phyloP scores from a whole-genome alignment of 371 early-diverging fungal genomes.

The Synchytrium microbalum region DNA sequence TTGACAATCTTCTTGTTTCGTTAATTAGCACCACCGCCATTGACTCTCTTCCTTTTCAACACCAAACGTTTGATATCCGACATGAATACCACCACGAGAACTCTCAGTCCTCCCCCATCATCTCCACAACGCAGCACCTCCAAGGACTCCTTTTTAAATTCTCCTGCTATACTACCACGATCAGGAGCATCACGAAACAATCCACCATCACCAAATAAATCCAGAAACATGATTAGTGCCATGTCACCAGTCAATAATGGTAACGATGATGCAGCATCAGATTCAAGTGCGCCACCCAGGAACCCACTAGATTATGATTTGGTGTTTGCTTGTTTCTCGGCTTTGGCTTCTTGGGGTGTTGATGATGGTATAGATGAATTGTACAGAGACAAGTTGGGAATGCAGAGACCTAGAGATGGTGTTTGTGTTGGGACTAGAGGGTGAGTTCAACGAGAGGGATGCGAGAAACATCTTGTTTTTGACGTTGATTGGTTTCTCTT shows the following conservation, averaged over 20 bases:
- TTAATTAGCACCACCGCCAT: background rate
- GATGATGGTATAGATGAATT: conserved; percentile 36
- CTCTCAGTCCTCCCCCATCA: conserved; percentile 18
- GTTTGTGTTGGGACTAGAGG: conserved; percentile 55
- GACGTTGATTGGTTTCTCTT: conserved; percentile 11
- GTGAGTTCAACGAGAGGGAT: conserved; percentile 25
- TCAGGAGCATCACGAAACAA: background rate
- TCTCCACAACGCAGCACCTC: conserved; percentile 8
- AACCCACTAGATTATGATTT: conserved; percentile 22
- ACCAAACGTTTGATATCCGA: conserved; percentile 35
- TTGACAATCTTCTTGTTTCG: too few species aligned
- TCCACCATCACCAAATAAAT: background rate
- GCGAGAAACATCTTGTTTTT: background rate
- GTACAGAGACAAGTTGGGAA: conserved; percentile 26
- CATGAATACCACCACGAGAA: conserved; percentile 15
- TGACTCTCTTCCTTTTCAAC: conserved; percentile 28
- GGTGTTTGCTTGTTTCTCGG: conserved; percentile 38
- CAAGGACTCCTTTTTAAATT: background rate
- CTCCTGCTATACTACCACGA: background rate
- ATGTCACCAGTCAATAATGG: background rate
- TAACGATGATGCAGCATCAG: conserved; percentile 7
- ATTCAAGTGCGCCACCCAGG: conserved; percentile 13
- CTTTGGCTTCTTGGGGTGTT: conserved; percentile 48
- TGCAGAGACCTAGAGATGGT: conserved; percentile 17
- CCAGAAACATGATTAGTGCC: background rate